Evolutionary conservation across 2,329 filamentous ascomycete genomes (phyloP).

Genomic region (Colletotrichum simmondsii): DNA sequence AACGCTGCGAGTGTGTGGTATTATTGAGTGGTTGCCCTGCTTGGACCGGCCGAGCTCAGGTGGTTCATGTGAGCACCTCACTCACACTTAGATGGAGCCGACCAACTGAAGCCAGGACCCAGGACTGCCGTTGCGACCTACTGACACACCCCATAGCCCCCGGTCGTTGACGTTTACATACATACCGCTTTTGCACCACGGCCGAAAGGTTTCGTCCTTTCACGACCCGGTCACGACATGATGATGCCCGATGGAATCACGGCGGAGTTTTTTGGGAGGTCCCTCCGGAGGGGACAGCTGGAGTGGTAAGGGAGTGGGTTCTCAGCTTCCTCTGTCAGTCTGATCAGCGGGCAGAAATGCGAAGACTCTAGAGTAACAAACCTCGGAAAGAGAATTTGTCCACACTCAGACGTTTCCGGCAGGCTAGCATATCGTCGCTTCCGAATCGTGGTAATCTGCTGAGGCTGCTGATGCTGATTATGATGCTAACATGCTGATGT

Average conservation of each 20-base stretch:
- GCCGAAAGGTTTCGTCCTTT: not conserved
- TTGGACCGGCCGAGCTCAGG: constrained; percentile 1
- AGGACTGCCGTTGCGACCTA: not conserved
- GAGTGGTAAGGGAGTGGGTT: not conserved
- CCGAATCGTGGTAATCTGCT: not conserved
- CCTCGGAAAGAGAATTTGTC: not conserved
- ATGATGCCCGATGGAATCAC: not conserved
- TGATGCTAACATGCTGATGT: not conserved
- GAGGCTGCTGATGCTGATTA: not conserved
- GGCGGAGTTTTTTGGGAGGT: not conserved
- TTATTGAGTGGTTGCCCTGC: not conserved
- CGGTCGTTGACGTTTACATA: not conserved
- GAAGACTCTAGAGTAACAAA: not conserved
- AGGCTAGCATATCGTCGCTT: not conserved
- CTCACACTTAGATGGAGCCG: not conserved
- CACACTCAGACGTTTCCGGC: not conserved
- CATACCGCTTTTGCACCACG: not conserved
- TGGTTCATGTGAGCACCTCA: constrained; percentile 7
- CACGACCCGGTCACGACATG: not conserved
- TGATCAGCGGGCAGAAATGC: constrained; percentile 6
- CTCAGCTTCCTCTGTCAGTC: not conserved
- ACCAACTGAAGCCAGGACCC: not conserved
- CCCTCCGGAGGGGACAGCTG: not conserved
- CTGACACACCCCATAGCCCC: not conserved
- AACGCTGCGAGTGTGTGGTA: not conserved